Evolutionary conservation across 768 basidiomycete species (phyloP), one percentile per base, ranked within the genome.

Genomic region (Austroboletus eburneus): DNA sequence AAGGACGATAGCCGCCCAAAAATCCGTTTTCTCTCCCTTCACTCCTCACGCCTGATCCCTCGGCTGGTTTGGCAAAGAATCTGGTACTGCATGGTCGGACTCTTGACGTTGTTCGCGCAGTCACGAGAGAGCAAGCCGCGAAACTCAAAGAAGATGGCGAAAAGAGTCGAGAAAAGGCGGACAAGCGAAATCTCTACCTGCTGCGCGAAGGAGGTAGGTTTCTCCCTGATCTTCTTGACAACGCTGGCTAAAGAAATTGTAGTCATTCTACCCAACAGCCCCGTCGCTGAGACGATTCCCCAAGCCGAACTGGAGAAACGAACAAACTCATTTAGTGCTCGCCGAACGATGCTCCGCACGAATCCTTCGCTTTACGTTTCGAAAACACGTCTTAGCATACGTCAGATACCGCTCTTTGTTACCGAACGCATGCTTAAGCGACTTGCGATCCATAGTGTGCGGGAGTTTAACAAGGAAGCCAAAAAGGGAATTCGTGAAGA

Each of bases 321-420:
- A 14, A 81, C 87, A 13, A 71, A 72, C 30, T 90, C 94, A 0
- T 96, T 87, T 75, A 91, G 86, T 56, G 83, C 91, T 0, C 87
- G 96, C 13, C 77, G 86, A 34, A 70, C 80, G 0, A 76, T 97
- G 25, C 79, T 99, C 33, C 86, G 87, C 49, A 85, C 85, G 12
- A 98, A 98, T 65, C 95, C 96, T 0, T 88, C 91, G 0, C 74
- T 99, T 5, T 99, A 86, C 70, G 87, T 99, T 58, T 97, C 94
- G 22, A 87, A 83, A 60, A 97, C 91, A 0, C 91, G 96, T 50
- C 81, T 99, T 34, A 92, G 90, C 48, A 79, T 99, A 50, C 90
- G 96, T 4, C 91, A 96, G 58, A 78, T 99, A 20, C 96, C 96
- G 0, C 70, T 87, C 0, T 95, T 87, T 62, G 93, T 83, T 13